Conservation (phyloP, 371 early-diverging fungal genomes). For the Apophysomyces ossiformis region DNA sequence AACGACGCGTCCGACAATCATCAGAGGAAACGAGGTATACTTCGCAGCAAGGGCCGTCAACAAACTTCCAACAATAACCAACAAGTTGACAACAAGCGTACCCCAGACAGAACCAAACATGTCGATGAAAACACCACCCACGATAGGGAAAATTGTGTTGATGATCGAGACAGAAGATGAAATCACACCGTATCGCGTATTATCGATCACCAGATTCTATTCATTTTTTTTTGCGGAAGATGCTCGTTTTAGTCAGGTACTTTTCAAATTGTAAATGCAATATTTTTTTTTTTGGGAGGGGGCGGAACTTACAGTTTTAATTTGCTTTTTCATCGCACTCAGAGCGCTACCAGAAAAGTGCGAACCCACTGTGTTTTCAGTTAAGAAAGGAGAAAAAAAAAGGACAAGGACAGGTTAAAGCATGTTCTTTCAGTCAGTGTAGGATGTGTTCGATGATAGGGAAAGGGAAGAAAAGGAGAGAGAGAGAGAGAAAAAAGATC, state of each 20-base stretch:
- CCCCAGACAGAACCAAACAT: slow-evolving; percentile 59
- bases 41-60: slow-evolving; percentile 53
- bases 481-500: slow-evolving; percentile 25
- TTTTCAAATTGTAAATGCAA: background rate
- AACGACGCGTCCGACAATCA: slow-evolving; percentile 56
- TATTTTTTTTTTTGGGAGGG: too few species aligned
- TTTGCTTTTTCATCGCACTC: slow-evolving; percentile 44
- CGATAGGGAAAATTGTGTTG: slow-evolving; percentile 58
- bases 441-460: too few species aligned
- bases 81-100: slow-evolving; percentile 43
- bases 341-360: slow-evolving; percentile 45
- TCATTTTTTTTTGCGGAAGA: background rate
- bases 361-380: slow-evolving; percentile 31
- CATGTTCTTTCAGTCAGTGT: background rate
- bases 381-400: background rate
- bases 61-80: slow-evolving; percentile 51
- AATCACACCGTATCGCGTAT: slow-evolving; percentile 59
- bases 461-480: too few species aligned
- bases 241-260: background rate
- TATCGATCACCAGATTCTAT: slow-evolving; percentile 44
- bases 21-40: slow-evolving; percentile 35
- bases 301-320: slow-evolving; percentile 26
- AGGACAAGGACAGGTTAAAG: background rate
- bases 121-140: slow-evolving; percentile 55
- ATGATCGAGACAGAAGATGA: slow-evolving; percentile 55